phyloP scores from a whole-genome alignment of 208 protist genomes.

The Histomonas meleagridis region DNA sequence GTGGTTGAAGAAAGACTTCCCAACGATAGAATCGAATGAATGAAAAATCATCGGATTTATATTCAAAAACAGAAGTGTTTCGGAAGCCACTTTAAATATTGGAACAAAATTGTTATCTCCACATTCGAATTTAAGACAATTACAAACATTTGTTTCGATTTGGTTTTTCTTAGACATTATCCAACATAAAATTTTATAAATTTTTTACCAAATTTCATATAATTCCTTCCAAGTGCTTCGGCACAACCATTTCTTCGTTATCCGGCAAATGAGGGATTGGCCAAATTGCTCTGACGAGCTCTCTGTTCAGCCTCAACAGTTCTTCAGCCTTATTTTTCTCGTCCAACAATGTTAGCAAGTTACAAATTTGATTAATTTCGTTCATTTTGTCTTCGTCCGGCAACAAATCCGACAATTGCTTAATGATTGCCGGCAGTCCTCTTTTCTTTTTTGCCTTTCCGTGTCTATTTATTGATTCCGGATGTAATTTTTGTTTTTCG shows the following conservation, averaged over 20 bases:
- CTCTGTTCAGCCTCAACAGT: background rate
- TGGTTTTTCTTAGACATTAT: no score
- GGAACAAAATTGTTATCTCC: no score
- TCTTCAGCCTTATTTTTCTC: background rate
- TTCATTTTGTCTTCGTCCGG: background rate
- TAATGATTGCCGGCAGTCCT: background rate
- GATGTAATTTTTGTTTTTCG: background rate
- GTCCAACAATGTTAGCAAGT: background rate
- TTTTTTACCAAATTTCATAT: no score
- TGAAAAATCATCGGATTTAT: no score
- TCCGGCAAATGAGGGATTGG: constrained; percentile 1
- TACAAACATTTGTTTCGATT: no score
- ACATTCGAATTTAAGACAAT: no score
- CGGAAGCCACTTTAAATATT: no score
- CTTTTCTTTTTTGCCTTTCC: background rate
- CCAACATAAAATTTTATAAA: no score
- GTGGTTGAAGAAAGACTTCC: no score
- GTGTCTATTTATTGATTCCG: background rate
- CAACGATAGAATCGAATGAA: no score
- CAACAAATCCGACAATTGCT: background rate
- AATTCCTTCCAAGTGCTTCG: background rate
- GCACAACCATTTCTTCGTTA: background rate
- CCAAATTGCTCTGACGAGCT: background rate
- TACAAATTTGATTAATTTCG: no score
- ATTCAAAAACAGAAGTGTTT: no score